Percentiles rank a stretch among this genome's conserved stretches.
These are phyloP conservation scores for Anthracocystis panici-leucophaei DNA, from an alignment of 1,284 basidiomycete species.

Conservation along the genomic window DNA sequence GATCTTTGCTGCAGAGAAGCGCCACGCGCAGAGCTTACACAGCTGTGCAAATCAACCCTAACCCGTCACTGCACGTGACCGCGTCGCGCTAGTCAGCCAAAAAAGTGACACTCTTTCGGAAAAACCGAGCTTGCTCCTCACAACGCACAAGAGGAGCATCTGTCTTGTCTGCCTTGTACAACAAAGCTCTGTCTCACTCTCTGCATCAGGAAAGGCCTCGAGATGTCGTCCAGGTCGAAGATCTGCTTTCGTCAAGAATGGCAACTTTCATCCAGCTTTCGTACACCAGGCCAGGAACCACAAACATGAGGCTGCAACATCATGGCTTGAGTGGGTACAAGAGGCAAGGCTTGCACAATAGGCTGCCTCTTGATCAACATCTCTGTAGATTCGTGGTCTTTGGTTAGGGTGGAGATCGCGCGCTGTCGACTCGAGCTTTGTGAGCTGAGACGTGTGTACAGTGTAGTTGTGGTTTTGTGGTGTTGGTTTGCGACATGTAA, in stretches of 20 bases:
- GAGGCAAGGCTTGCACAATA: too few relatives aligned
- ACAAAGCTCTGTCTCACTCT: too few relatives aligned
- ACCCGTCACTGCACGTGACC: conserved; percentile 34
- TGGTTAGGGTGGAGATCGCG: not conserved
- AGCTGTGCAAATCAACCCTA: not conserved
- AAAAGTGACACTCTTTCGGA: conserved; percentile 33
- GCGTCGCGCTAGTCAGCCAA: conserved; percentile 20
- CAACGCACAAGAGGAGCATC: not conserved
- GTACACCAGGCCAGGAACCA: not conserved
- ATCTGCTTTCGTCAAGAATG: too few relatives aligned
- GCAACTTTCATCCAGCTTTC: too few relatives aligned
- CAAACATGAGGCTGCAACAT: not conserved
- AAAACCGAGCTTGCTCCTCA: not conserved
- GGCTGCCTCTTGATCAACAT: conserved; percentile 4
- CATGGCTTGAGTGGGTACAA: too few relatives aligned
- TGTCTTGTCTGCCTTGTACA: too few relatives aligned
- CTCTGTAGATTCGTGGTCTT: not conserved
- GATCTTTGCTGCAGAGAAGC: conserved; percentile 20
- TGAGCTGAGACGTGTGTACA: not conserved
- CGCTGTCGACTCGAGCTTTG: not conserved
- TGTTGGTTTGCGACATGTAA: conserved; percentile 41
- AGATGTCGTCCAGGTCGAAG: too few relatives aligned
- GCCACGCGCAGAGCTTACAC: conserved; percentile 2
- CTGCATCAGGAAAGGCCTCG: too few relatives aligned
- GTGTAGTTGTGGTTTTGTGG: conserved; percentile 7